Base-by-base conservation (phyloP, 2,329 filamentous ascomycete species). In the Colletotrichum caudatum region DNA sequence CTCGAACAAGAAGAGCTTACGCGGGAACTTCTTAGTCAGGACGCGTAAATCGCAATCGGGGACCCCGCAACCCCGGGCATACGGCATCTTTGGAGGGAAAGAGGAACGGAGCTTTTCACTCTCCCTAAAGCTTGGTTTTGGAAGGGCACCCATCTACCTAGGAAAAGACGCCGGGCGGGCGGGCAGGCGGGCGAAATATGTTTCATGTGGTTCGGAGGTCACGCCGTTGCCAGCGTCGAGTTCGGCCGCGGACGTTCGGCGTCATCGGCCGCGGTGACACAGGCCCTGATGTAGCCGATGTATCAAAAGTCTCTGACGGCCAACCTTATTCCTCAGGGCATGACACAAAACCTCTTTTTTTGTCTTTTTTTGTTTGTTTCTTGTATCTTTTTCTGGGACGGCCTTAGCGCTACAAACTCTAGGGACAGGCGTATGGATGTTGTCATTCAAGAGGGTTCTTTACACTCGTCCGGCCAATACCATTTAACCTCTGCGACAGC, bases 321-420 rank as follows among this genome's bases (percentile, higher is more conserved):
- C 56, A 71, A 71, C 65, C 41, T 69, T 64, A 69, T 35, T 68
- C 20, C 39, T 58, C 44, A 29, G 35, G n/a, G 44, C 51, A 71
- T 69, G 39, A 54, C 51, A 50, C 26, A 50, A 23, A 64, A 59
- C 69, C 29, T 53, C 69, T 59, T 64, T 14, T 14, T 46, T 63
- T 39, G 59, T n/a, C 63, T 29, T 35, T 41, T 18, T 41, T 41
- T 68, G 33, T 35, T 29, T 29, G 29, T 29, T 29, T 29, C 29
- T 29, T 29, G 29, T 29, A 3, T 44, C 7, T 44, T 7, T 63
- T 44, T 69, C 50, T 41, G 51, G 41, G 54, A 48, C 41, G n/a
- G 64, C 23, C 23, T 67, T 41, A 60, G 64, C 50, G 26, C 44
- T 11, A 35, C 58, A 57, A 57, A 12, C 26, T 57, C 33, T 41